phyloP scores from a whole-genome alignment of 352 stramenopile genomes.

The Globisporangium okanoganense region DNA sequence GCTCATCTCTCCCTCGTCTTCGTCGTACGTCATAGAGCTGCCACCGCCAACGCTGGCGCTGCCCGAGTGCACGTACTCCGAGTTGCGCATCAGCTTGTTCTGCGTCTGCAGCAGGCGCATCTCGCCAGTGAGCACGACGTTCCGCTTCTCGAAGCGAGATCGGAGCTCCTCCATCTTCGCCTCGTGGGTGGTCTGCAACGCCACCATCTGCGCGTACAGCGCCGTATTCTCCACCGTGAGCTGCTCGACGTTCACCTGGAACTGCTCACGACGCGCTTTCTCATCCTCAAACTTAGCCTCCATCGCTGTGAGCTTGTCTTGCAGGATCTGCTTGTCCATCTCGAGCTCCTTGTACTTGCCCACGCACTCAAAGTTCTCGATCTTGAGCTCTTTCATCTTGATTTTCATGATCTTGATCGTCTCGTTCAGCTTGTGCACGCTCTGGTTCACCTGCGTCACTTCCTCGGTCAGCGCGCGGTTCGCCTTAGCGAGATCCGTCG shows the following conservation, averaged over 20 bases:
- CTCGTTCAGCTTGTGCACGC: slow-evolving; percentile 61
- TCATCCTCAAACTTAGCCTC: slow-evolving; percentile 78
- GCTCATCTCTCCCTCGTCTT: slow-evolving; percentile 44
- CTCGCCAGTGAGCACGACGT: slow-evolving; percentile 60
- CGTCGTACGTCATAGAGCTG: slow-evolving; percentile 16
- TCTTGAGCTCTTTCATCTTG: slow-evolving; percentile 45
- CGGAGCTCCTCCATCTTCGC: slow-evolving; percentile 80
- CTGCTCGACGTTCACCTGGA: slow-evolving; percentile 85
- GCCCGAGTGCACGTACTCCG: slow-evolving; percentile 21
- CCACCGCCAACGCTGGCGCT: not conserved
- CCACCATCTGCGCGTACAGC: slow-evolving; percentile 85
- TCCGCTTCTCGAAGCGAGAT: slow-evolving; percentile 65
- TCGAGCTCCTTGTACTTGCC: slow-evolving; percentile 62
- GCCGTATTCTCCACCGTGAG: slow-evolving; percentile 83
- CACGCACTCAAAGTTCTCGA: slow-evolving; percentile 54
- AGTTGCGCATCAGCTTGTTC: slow-evolving; percentile 63
- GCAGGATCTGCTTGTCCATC: slow-evolving; percentile 64
- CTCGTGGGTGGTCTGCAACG: slow-evolving; percentile 75
- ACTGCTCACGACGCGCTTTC: slow-evolving; percentile 76
- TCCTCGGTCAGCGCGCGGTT: slow-evolving; percentile 76
- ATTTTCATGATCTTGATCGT: slow-evolving; percentile 54
- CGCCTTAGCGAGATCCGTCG: slow-evolving; percentile 76
- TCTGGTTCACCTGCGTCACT: slow-evolving; percentile 57
- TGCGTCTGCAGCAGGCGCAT: slow-evolving; percentile 77
- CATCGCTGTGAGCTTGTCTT: slow-evolving; percentile 60